Evolutionary conservation across 192 early-diverging fungal genomes (phyloP).

Genomic region (Coemansia sp.): DNA sequence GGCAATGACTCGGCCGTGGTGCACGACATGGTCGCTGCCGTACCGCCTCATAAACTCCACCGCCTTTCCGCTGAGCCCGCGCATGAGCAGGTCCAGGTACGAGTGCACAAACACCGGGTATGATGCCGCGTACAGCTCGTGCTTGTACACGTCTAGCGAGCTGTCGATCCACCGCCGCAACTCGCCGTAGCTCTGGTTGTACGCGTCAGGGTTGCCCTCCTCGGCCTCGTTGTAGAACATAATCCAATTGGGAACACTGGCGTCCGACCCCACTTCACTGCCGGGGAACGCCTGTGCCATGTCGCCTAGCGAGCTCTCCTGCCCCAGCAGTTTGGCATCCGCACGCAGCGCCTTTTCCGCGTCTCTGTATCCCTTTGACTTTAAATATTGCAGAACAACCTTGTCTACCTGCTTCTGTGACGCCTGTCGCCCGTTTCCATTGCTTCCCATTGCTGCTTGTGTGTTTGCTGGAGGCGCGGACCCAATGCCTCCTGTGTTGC

Average conservation of each 20-base stretch:
- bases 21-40: constrained; percentile 71
- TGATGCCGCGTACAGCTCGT: constrained; percentile 79
- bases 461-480: neutral
- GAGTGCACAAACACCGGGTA: constrained; percentile 92
- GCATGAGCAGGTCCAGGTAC: constrained; percentile 80
- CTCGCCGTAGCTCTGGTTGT: constrained; percentile 74
- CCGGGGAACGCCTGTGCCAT: constrained; percentile 44
- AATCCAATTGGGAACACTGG: constrained; percentile 63
- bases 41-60: constrained; percentile 74
- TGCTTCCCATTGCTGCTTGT: neutral
- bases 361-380: constrained; percentile 68
- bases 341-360: constrained; percentile 65
- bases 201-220: constrained; percentile 79
- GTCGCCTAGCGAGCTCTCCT: constrained; percentile 51
- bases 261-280: constrained; percentile 54
- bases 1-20: constrained; percentile 72
- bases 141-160: constrained; percentile 93
- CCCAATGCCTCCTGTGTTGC: neutral
- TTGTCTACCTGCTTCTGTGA: constrained; percentile 55
- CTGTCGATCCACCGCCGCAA: constrained; percentile 89
- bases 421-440: constrained; percentile 14
- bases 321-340: constrained; percentile 54
- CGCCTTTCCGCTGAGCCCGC: constrained; percentile 46
- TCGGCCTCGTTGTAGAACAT: constrained; percentile 69
- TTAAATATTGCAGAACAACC: constrained; percentile 66